Evolutionary conservation across 1,139 yeast species (phyloP).

Genomic region (Hemisphaericaspora xylofermentans): DNA sequence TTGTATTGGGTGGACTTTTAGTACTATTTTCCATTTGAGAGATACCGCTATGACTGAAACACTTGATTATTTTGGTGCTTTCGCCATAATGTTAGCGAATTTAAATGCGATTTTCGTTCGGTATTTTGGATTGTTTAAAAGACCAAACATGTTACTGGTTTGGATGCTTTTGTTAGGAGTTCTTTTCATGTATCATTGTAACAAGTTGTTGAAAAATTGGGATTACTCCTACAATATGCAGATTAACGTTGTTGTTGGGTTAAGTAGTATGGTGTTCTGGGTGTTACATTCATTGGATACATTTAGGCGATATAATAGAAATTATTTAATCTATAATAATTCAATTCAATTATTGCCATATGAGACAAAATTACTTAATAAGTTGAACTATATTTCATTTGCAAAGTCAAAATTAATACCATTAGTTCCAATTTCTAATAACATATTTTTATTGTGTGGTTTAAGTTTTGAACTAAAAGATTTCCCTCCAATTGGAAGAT

Average conservation of each 20-base stretch:
- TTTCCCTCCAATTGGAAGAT: constrained; percentile 32
- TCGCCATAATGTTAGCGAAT: constrained; percentile 37
- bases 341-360: constrained; percentile 41
- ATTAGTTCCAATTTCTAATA: constrained; percentile 35
- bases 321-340: constrained; percentile 30
- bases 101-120: constrained; percentile 38
- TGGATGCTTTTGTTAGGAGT: constrained; percentile 16
- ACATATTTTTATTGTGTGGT: constrained; percentile 34
- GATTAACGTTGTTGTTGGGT: constrained; percentile 37
- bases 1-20: constrained; percentile 40
- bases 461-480: constrained; percentile 41
- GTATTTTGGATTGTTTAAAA: constrained; percentile 27
- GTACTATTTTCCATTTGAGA: constrained; percentile 41
- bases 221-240: constrained; percentile 40
- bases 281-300: constrained; percentile 29
- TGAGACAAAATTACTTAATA: constrained; percentile 38
- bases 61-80: constrained; percentile 47
- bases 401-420: constrained; percentile 34
- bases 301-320: constrained; percentile 19
- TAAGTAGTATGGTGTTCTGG: constrained; percentile 36
- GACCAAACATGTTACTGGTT: constrained; percentile 3
- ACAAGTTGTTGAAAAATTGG: constrained; percentile 33
- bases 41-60: constrained; percentile 42
- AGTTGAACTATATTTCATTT: constrained; percentile 29
- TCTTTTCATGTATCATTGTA: constrained; percentile 29